A percentile compares a stretch with the other conserved stretches of the same genome.
These are phyloP conservation scores for Cyclotella sp. DNA, from an alignment of 108 stramenopile genomes.

Conservation along the genomic window DNA sequence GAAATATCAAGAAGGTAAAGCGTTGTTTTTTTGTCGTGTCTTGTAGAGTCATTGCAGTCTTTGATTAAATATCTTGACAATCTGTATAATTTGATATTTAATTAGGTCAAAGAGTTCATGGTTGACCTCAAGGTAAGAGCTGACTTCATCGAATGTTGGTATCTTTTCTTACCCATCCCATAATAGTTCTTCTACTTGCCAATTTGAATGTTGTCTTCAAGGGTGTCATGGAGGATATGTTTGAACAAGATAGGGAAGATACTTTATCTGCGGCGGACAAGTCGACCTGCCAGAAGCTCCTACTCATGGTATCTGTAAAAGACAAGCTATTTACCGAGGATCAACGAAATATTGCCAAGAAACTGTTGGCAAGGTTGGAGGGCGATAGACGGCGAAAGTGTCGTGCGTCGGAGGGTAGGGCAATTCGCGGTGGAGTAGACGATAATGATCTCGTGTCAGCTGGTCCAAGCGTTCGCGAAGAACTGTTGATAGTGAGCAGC, in stretches of 20 bases:
- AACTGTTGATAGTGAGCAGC: slow-evolving; percentile 73
- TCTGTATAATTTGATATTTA: background rate
- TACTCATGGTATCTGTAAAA: slow-evolving; percentile 83
- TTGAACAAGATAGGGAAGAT: slow-evolving; percentile 85
- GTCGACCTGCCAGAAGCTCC: slow-evolving; percentile 70
- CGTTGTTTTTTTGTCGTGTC: background rate
- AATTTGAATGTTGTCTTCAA: slow-evolving; percentile 37
- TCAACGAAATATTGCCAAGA: slow-evolving; percentile 68
- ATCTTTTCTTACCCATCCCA: background rate
- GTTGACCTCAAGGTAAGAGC: slow-evolving; percentile 45
- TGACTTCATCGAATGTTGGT: background rate
- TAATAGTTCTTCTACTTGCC: background rate
- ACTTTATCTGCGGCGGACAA: slow-evolving; percentile 69
- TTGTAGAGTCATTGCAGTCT: background rate
- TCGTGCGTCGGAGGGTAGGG: slow-evolving; percentile 60
- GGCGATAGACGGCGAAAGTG: slow-evolving; percentile 83
- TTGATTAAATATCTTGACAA: background rate
- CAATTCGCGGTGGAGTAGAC: slow-evolving; percentile 15
- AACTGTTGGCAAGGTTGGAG: slow-evolving; percentile 75
- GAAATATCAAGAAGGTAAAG: slow-evolving; percentile 66
- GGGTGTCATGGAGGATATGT: slow-evolving; percentile 86
- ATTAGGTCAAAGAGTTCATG: slow-evolving; percentile 74
- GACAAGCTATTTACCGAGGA: slow-evolving; percentile 80
- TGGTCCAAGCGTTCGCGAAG: slow-evolving; percentile 64
- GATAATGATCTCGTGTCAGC: slow-evolving; percentile 34